These are phyloP conservation scores for Penicillium sp. DNA, from an alignment of 2,329 filamentous ascomycete species.

Conservation along the genomic window DNA sequence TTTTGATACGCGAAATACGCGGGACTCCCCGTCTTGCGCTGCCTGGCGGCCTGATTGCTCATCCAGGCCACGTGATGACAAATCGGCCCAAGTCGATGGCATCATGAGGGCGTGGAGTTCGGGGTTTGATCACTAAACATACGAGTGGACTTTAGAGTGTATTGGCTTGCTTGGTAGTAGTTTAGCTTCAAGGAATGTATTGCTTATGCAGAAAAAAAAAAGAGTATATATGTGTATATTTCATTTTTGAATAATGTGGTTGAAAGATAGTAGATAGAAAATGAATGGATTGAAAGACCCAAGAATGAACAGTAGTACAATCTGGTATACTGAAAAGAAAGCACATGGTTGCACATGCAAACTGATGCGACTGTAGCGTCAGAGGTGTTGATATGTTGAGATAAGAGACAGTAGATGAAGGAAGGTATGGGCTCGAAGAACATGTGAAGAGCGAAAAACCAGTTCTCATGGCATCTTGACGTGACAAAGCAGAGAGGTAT, in stretches of 20 bases:
- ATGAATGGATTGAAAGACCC: background rate
- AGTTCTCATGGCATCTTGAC: no score
- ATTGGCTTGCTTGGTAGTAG: no score
- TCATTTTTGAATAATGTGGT: no score
- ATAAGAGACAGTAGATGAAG: no score
- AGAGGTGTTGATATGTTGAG: background rate
- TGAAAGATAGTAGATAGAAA: background rate
- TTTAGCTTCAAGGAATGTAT: no score
- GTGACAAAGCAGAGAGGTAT: no score
- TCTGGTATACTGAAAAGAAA: background rate
- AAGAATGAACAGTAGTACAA: background rate
- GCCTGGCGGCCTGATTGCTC: background rate
- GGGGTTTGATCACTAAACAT: background rate
- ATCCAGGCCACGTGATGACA: slow-evolving; percentile 18
- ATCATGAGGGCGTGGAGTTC: background rate
- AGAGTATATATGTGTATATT: no score
- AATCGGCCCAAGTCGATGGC: no score
- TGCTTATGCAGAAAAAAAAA: no score
- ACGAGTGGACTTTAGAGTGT: no score
- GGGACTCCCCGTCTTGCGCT: background rate
- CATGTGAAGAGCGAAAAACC: no score
- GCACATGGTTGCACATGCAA: background rate
- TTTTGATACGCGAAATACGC: slow-evolving; percentile 10
- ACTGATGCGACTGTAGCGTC: background rate
- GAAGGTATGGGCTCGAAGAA: no score